phyloP scores from a whole-genome alignment of 768 basidiomycete genomes.

The Crassisporium funariophilum region DNA sequence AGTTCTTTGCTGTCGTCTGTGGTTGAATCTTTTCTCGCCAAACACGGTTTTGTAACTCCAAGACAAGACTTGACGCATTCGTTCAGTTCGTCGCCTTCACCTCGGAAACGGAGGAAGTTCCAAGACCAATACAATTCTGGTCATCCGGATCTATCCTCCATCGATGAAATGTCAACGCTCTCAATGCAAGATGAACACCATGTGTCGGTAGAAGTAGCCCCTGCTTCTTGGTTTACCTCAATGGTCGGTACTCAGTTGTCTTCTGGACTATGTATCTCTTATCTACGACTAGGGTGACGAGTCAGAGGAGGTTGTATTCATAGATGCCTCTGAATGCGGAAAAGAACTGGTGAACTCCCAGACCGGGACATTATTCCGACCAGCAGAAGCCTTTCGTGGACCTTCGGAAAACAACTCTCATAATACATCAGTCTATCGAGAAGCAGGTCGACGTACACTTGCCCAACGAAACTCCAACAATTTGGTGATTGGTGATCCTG shows the following conservation, averaged over 20 bases:
- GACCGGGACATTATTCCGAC: slow-evolving; percentile 67
- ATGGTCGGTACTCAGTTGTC: slow-evolving; percentile 20
- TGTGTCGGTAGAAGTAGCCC: slow-evolving; percentile 9
- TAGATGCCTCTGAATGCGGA: slow-evolving; percentile 62
- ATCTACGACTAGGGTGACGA: slow-evolving; percentile 23
- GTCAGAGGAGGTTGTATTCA: slow-evolving; percentile 51
- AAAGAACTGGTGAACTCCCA: slow-evolving; percentile 62
- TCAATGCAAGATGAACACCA: slow-evolving; percentile 16
- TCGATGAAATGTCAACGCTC: slow-evolving; percentile 15
- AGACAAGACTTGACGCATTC: slow-evolving; percentile 18
- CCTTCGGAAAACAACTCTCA: slow-evolving; percentile 10
- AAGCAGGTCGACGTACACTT: slow-evolving; percentile 29
- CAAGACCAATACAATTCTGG: slow-evolving; percentile 30
- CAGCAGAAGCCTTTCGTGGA: slow-evolving; percentile 14
- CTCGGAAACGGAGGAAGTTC: slow-evolving; percentile 56
- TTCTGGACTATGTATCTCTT: slow-evolving; percentile 8
- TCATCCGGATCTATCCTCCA: slow-evolving; percentile 32
- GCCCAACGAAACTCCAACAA: slow-evolving; percentile 23
- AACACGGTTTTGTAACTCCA: slow-evolving; percentile 56
- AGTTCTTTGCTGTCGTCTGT: slow-evolving; percentile 56
- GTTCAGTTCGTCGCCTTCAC: slow-evolving; percentile 32
- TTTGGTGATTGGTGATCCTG: slow-evolving; percentile 13
- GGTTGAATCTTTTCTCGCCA: slow-evolving; percentile 62
- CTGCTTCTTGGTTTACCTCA: slow-evolving; percentile 20
- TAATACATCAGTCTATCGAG: slow-evolving; percentile 1